Evolutionary conservation across 768 basidiomycete species (phyloP).

Genomic region (Gloeophyllum trabeum): DNA sequence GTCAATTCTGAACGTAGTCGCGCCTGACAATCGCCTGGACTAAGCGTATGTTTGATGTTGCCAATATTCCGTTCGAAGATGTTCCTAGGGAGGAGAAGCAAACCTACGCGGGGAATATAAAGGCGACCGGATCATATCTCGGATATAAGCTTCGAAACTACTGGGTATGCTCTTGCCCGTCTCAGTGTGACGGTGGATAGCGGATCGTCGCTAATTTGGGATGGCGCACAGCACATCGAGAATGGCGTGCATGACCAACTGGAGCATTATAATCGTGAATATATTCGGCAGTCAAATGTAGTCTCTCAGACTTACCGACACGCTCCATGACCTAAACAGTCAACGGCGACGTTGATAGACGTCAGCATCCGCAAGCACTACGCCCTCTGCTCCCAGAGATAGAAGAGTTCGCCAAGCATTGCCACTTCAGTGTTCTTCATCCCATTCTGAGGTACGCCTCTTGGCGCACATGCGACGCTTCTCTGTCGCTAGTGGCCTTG

Average conservation of each 20-base stretch:
- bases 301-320: too few species aligned
- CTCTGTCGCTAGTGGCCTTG: not conserved
- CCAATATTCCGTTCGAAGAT: slow-evolving; percentile 20
- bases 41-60: slow-evolving; percentile 24
- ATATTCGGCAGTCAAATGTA: too few species aligned
- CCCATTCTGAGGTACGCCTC: slow-evolving; percentile 22
- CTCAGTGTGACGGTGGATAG: too few species aligned
- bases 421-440: slow-evolving; percentile 24
- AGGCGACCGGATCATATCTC: slow-evolving; percentile 35
- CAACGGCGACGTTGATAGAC: too few species aligned
- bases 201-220: slow-evolving; percentile 3
- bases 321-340: too few species aligned
- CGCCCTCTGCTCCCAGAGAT: slow-evolving; percentile 7
- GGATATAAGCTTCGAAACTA: slow-evolving; percentile 44
- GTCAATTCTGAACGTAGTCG: too few species aligned
- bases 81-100: slow-evolving; percentile 22
- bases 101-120: slow-evolving; percentile 16
- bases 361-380: not conserved
- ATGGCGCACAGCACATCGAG: slow-evolving; percentile 22
- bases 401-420: slow-evolving; percentile 22
- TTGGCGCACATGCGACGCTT: not conserved
- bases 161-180: slow-evolving; percentile 31
- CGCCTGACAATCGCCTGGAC: too few species aligned
- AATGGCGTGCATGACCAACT: slow-evolving; percentile 31
- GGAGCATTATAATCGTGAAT: slow-evolving; percentile 35